Conservation (phyloP, 768 basidiomycete species). For the Tricholoma furcatifolium region DNA sequence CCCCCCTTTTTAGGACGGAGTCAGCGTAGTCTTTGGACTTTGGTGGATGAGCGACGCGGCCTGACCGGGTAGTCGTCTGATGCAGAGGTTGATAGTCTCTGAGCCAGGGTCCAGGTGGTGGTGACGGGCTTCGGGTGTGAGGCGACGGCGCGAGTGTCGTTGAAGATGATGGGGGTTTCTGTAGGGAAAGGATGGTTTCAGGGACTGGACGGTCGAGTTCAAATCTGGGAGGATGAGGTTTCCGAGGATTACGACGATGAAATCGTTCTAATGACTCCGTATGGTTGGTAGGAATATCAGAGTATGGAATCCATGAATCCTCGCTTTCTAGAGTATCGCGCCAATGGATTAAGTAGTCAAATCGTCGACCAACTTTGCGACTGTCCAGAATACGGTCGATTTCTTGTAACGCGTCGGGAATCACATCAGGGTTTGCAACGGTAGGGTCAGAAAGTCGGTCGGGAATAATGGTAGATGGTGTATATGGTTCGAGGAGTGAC, state of each 20-base stretch:
- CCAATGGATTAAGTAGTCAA: conserved; percentile 10
- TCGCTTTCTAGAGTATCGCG: conserved; percentile 3
- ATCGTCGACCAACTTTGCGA: conserved; percentile 3
- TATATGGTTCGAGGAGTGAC: conserved; percentile 7
- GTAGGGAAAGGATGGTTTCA: not conserved
- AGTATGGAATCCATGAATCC: conserved; percentile 14
- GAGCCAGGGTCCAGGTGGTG: conserved; percentile 2
- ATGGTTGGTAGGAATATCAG: conserved; percentile 3
- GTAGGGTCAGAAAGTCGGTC: not conserved
- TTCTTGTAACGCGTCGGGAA: not conserved
- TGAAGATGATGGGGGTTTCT: not conserved
- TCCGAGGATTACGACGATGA: not conserved
- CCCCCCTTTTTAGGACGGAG: conserved; percentile 8
- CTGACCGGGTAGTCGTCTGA: conserved; percentile 18
- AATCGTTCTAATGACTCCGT: conserved; percentile 2
- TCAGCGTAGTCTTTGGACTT: conserved; percentile 1
- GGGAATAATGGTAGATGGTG: not conserved
- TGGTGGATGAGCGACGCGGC: conserved; percentile 17
- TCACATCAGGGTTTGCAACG: not conserved
- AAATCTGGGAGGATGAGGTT: not conserved
- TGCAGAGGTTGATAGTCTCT: conserved; percentile 19
- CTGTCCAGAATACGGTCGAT: not conserved
- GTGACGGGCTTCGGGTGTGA: not conserved
- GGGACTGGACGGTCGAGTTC: not conserved
- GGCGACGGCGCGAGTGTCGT: too few species aligned